phyloP scores from a whole-genome alignment of 2,329 filamentous ascomycete species.

The Sclerotinia trifoliorum region DNA sequence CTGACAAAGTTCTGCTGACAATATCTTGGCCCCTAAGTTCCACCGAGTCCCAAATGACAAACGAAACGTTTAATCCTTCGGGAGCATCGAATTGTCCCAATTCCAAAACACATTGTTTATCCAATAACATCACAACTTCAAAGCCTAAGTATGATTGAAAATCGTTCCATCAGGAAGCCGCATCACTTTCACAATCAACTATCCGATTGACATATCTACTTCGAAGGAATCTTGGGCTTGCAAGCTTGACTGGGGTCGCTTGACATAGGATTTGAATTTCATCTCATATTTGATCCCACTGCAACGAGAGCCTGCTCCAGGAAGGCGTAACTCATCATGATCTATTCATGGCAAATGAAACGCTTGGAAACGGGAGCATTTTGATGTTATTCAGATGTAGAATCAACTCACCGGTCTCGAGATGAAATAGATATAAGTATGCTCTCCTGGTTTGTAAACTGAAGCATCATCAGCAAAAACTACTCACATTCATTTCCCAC shows the following conservation, averaged over 20 bases:
- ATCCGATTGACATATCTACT: background rate
- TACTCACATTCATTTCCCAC: constrained; percentile 23
- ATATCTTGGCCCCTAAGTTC: background rate
- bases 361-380: background rate
- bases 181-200: background rate
- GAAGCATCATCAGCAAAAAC: constrained; percentile 18
- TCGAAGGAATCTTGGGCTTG: constrained; percentile 8
- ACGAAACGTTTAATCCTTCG: constrained; percentile 9
- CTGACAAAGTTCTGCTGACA: constrained; percentile 4
- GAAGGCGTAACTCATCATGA: constrained; percentile 14
- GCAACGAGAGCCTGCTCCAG: background rate
- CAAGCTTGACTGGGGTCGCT: background rate
- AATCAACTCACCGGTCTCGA: background rate
- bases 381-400: background rate
- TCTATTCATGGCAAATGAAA: constrained; percentile 16
- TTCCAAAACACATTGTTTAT: background rate
- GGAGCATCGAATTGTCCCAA: constrained; percentile 6
- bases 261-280: constrained; percentile 18
- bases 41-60: background rate
- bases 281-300: constrained; percentile 16
- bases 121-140: background rate
- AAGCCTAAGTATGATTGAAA: background rate
- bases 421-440: constrained; percentile 20
- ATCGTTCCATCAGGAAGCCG: constrained; percentile 7
- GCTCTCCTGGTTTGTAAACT: background rate